A percentile compares a stretch with the other conserved stretches of the same genome.
Evolutionary conservation across 1,284 basidiomycete species (phyloP).

Genomic region (Ustilago vetiveriae): DNA sequence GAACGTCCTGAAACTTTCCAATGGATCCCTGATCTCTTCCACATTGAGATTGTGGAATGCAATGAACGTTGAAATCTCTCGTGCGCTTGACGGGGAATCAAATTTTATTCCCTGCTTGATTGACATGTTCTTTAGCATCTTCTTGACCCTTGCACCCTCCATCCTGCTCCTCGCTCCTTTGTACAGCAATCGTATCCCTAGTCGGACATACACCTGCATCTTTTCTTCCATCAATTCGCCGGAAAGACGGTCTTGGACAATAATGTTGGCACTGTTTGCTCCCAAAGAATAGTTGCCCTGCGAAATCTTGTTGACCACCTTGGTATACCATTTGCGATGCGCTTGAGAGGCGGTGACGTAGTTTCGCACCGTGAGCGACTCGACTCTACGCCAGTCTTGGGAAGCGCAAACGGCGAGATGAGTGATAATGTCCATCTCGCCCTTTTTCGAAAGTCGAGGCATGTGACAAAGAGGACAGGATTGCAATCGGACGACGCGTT

Average conservation of each 20-base stretch:
- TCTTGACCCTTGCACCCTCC: conserved; percentile 84
- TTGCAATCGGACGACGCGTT: conserved; percentile 93
- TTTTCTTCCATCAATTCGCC: conserved; percentile 97
- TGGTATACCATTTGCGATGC: conserved; percentile 95
- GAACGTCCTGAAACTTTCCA: conserved; percentile 85
- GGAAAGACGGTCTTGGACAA: conserved; percentile 73
- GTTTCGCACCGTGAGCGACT: conserved; percentile 78
- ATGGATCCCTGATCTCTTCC: conserved; percentile 82
- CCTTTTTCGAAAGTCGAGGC: conserved; percentile 82
- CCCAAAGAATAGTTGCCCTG: conserved; percentile 86
- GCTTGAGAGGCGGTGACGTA: conserved; percentile 95
- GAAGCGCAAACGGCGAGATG: conserved; percentile 85
- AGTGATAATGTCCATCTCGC: conserved; percentile 90
- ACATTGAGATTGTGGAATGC: conserved; percentile 87
- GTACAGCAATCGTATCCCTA: conserved; percentile 91
- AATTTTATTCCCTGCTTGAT: conserved; percentile 96
- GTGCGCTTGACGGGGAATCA: conserved; percentile 82
- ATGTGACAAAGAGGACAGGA: conserved; percentile 93
- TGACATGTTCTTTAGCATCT: conserved; percentile 85
- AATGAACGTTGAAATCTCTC: conserved; percentile 87
- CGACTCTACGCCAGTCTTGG: conserved; percentile 89
- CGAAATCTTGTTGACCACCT: conserved; percentile 79
- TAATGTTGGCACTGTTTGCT: conserved; percentile 92
- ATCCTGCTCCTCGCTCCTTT: conserved; percentile 88
- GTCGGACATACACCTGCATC: conserved; percentile 91